phyloP scores from a whole-genome alignment of 75 land plant species.

The Chamaecyparis obtusa region DNA sequence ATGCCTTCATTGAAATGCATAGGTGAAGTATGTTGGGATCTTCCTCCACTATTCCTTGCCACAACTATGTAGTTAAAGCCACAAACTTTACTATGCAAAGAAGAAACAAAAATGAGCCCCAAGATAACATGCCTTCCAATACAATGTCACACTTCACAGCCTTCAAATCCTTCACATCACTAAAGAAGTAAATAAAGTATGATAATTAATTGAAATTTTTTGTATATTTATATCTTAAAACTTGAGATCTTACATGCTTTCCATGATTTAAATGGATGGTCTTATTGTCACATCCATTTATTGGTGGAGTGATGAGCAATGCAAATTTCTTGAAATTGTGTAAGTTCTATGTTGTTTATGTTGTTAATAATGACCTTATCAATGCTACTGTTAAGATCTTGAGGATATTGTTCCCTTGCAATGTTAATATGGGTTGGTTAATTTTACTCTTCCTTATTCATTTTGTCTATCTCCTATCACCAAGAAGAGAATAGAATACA shows the following conservation, averaged over 20 bases:
- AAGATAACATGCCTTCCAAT: background rate
- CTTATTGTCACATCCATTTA: background rate
- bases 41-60: no score
- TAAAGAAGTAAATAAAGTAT: background rate
- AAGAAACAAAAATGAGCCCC: background rate
- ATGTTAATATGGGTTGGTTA: background rate
- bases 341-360: background rate
- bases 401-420: background rate
- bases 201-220: background rate
- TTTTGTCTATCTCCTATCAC: background rate
- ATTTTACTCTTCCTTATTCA: background rate
- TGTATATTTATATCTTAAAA: background rate
- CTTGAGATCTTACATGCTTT: background rate
- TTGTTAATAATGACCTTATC: background rate
- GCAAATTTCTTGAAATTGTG: background rate
- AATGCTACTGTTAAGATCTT: background rate
- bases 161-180: slow-evolving; percentile 10
- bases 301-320: background rate
- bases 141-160: slow-evolving; percentile 16
- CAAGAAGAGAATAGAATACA: no score
- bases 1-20: no score
- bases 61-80: no score
- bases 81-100: no score
- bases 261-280: background rate
- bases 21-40: no score